Conservation (phyloP, 2,329 filamentous ascomycete species). For the Penicillium paneum region DNA sequence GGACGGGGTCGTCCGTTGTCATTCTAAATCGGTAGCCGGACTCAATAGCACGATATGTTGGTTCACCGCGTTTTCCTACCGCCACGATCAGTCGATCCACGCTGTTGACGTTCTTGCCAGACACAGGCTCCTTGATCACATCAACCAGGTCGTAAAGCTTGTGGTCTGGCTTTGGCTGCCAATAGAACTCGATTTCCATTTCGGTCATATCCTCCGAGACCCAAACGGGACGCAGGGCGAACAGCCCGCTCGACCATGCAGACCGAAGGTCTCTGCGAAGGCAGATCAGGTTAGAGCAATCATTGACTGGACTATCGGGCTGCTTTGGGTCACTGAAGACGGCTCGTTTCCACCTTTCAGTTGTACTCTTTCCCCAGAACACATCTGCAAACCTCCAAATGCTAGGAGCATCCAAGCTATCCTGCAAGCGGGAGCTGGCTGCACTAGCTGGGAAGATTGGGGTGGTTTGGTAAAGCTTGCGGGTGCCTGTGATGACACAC, state of each 20-base stretch:
- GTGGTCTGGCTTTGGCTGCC: constrained; percentile 7
- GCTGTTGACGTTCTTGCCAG: not conserved
- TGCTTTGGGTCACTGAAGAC: constrained; percentile 1
- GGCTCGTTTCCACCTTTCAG: constrained; percentile 1
- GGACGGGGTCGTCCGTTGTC: constrained; percentile 1
- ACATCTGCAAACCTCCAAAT: constrained; percentile 6
- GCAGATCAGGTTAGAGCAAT: constrained; percentile 11
- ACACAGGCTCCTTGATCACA: not conserved
- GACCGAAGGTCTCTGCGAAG: constrained; percentile 5
- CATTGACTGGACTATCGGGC: not conserved
- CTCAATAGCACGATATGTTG: not conserved
- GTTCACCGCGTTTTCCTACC: not conserved
- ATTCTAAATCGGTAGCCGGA: constrained; percentile 8
- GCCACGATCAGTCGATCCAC: not conserved
- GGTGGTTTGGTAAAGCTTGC: not conserved
- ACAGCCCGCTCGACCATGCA: constrained; percentile 5
- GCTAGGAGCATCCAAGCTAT: not conserved
- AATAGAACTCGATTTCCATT: constrained; percentile 13
- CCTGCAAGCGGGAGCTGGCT: not conserved
- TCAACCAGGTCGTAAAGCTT: not conserved
- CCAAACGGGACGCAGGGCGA: constrained; percentile 5
- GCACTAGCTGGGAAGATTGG: constrained; percentile 2
- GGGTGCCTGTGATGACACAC: constrained; percentile 9
- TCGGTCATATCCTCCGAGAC: not conserved
- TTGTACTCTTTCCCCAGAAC: constrained; percentile 3